Evolutionary conservation across 2,329 filamentous ascomycete genomes (phyloP).

Genomic region (Colletotrichum sp.): DNA sequence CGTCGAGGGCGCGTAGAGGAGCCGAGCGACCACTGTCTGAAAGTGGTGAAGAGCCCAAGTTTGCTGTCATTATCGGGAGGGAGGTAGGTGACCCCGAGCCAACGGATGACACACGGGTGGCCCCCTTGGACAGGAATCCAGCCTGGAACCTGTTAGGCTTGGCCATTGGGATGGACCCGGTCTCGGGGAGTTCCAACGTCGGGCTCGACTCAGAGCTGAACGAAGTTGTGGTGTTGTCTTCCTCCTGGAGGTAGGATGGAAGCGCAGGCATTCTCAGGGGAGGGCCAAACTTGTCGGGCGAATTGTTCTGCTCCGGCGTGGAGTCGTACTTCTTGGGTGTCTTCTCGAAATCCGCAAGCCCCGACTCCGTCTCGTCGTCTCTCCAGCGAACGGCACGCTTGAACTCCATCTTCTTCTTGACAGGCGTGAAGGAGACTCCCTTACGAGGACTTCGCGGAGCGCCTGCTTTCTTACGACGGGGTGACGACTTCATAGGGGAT

Average conservation of each 20-base stretch:
- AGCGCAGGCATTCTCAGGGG: conserved; percentile 37
- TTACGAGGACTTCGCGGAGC: conserved; percentile 55
- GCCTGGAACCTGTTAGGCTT: conserved; percentile 84
- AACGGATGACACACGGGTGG: conserved; percentile 39
- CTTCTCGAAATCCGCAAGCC: conserved; percentile 89
- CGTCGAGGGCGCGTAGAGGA: conserved; percentile 56
- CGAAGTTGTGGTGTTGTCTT: conserved; percentile 52
- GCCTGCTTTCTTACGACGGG: conserved; percentile 76
- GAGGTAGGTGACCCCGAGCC: conserved; percentile 66
- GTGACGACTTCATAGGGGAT: conserved; percentile 78
- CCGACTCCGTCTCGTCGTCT: conserved; percentile 84
- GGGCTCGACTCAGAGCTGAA: conserved; percentile 59
- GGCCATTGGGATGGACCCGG: conserved; percentile 36
- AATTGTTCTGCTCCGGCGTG: conserved; percentile 55
- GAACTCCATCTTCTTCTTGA: conserved; percentile 73
- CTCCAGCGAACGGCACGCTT: conserved; percentile 90
- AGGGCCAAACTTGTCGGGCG: conserved; percentile 48
- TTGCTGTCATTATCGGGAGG: conserved; percentile 61
- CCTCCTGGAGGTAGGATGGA: conserved; percentile 53
- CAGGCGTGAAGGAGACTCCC: conserved; percentile 80
- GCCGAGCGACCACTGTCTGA: conserved; percentile 51
- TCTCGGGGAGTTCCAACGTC: conserved; percentile 61
- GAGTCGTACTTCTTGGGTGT: conserved; percentile 75
- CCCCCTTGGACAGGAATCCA: conserved; percentile 75
- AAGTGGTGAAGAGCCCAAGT: conserved; percentile 57